Base-by-base conservation (phyloP, 2,329 filamentous ascomycete species). In the Monilinia aucupariae region DNA sequence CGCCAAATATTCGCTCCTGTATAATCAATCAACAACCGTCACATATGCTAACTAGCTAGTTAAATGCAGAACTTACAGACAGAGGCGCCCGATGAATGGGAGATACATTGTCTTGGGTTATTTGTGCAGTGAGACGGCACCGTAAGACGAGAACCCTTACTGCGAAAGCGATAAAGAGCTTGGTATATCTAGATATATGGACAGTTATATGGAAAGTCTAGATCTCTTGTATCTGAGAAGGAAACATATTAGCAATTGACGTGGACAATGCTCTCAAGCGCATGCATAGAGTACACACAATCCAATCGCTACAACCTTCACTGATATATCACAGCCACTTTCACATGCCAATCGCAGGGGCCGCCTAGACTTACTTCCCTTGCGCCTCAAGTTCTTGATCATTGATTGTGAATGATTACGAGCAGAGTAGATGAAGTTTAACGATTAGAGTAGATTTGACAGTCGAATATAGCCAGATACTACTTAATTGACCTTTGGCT, bases 1-100 rank as follows among this genome's bases (percentile, higher is more conserved):
- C 47, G 92, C 91, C 67, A 96, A 77, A 78, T 97, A 97, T 78
- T 99, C 92, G 76, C 83, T 83, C 75, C 89, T 92, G 65, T 61
- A 39, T 27, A 53, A 58, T 41, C 48, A 53, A 54, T 66, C 51
- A 66, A 61, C 62, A 55, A 53, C 22, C 7, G 32, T 8, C n/a
- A 13, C 2, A 34, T 54, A 34, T 22, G 5, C 27, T 45, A 37
- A 30, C 48, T 22, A 3, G 5, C 27, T 49, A 37, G 30, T 43
- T 22, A 3, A 17, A 25, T 20, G 27, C 37, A 41, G 20, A 47
- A 68, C 75, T 67, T 69, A 78, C 76, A 74, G 68, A 65, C 76
- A 75, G 60, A 78, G 65, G 61, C 76, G 76, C 54, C 76, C 76
- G 67, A 78, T 71, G 64, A 78, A 78, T 30, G 76, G 76, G 60